Evolutionary conservation across 2,329 filamentous ascomycete species (phyloP).

Genomic region (Periconia digitata): DNA sequence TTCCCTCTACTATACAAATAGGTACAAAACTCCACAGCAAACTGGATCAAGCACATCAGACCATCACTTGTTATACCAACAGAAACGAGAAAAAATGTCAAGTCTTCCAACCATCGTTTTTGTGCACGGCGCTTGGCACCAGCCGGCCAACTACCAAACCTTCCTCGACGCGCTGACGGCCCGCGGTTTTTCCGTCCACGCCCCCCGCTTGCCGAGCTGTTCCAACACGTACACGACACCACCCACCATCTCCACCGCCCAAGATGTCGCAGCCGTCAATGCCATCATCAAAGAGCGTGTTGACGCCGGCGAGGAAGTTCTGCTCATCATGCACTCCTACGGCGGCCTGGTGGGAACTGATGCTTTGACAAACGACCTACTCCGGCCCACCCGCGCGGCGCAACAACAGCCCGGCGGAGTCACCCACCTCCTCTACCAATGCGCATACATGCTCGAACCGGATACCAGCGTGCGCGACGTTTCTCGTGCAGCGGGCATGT

Average conservation of each 20-base stretch:
- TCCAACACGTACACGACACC: neutral
- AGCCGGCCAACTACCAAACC: slow-evolving; percentile 1
- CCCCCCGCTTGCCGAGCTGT: slow-evolving; percentile 3
- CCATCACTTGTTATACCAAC: no score
- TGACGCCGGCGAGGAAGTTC: neutral
- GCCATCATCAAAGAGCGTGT: slow-evolving; percentile 2
- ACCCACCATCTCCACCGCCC: slow-evolving; percentile 1
- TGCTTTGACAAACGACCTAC: slow-evolving; percentile 2
- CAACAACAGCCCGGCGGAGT: neutral
- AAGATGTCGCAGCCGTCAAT: slow-evolving; percentile 2
- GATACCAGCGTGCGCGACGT: slow-evolving; percentile 4
- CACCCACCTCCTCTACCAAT: slow-evolving; percentile 6
- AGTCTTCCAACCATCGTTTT: neutral
- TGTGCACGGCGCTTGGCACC: neutral
- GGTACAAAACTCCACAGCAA: no score
- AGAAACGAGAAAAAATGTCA: neutral
- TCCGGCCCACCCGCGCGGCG: neutral
- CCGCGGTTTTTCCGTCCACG: slow-evolving; percentile 1
- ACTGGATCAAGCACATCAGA: no score
- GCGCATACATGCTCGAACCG: slow-evolving; percentile 3
- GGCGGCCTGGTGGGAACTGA: slow-evolving; percentile 5
- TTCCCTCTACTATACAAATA: no score
- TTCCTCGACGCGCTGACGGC: slow-evolving; percentile 1
- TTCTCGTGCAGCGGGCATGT: neutral
- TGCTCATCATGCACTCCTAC: slow-evolving; percentile 8